These are phyloP conservation scores for Alloteropsis angusta DNA, from an alignment of 202 grass and related monocot genomes.

Conservation along the genomic window DNA sequence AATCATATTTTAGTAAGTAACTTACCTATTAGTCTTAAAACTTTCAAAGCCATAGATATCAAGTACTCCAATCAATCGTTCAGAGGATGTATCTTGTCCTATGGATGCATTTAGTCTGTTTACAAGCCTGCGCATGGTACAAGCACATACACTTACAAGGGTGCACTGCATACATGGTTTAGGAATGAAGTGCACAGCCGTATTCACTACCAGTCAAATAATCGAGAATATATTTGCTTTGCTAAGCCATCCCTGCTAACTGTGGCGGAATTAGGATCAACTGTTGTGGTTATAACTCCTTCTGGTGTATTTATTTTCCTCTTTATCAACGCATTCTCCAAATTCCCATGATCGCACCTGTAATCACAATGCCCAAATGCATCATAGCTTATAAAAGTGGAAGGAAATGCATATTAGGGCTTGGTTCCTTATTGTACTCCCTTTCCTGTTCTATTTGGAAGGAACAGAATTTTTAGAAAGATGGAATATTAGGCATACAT, in stretches of 20 bases:
- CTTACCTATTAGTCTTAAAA: constrained; percentile 92
- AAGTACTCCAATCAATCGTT: constrained; percentile 77
- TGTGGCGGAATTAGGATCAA: constrained; percentile 76
- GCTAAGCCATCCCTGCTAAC: constrained; percentile 89
- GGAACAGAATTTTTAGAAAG: not conserved
- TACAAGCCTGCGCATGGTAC: constrained; percentile 64
- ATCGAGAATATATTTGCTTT: constrained; percentile 71
- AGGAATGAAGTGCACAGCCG: not conserved
- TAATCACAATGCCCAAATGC: not conserved
- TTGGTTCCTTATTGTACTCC: not conserved
- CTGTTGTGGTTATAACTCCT: constrained; percentile 78
- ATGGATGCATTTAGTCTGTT: constrained; percentile 81
- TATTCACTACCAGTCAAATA: constrained; percentile 80
- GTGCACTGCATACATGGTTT: not conserved
- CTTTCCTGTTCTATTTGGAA: not conserved
- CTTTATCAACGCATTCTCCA: constrained; percentile 74
- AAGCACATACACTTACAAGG: constrained; percentile 3
- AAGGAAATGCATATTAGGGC: not conserved
- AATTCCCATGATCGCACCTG: constrained; percentile 57
- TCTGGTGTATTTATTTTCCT: constrained; percentile 89
- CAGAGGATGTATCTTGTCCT: constrained; percentile 75
- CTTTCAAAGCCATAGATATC: constrained; percentile 99
- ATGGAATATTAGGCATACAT: constrained; percentile 47
- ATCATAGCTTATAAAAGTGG: not conserved
- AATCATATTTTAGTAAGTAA: constrained; percentile 21